These are phyloP conservation scores for Cryphonectria carpinicola DNA, from an alignment of 2,329 filamentous ascomycete species.

Conservation along the genomic window DNA sequence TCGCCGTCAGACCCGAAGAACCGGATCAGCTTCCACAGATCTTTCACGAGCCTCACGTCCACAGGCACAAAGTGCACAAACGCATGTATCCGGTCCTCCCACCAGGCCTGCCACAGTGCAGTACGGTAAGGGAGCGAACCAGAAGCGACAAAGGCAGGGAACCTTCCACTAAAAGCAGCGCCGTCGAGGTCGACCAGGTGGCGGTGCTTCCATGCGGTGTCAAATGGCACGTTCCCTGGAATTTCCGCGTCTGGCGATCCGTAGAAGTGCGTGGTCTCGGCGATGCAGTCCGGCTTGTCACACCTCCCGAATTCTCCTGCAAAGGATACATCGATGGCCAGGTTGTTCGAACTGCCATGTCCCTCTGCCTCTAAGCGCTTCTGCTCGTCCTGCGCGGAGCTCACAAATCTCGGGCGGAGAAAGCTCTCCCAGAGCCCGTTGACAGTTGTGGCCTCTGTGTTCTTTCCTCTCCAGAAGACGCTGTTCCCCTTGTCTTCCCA, in stretches of 20 bases:
- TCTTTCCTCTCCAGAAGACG: slow-evolving; percentile 10
- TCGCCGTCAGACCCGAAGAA: slow-evolving; percentile 20
- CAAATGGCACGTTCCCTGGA: background rate
- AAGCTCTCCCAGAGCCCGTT: slow-evolving; percentile 6
- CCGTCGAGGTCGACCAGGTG: slow-evolving; percentile 9
- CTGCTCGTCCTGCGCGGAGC: background rate
- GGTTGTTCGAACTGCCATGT: background rate
- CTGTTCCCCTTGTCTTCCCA: slow-evolving; percentile 10
- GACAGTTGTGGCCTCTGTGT: slow-evolving; percentile 8
- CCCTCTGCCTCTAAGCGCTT: background rate
- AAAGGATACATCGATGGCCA: slow-evolving; percentile 1
- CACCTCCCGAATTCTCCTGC: slow-evolving; percentile 4
- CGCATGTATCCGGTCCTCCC: slow-evolving; percentile 8
- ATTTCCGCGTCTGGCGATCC: background rate
- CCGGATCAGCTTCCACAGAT: slow-evolving; percentile 2
- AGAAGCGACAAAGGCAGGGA: slow-evolving; percentile 9
- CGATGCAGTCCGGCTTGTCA: background rate
- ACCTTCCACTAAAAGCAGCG: slow-evolving; percentile 2
- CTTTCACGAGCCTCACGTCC: slow-evolving; percentile 7
- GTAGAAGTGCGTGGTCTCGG: slow-evolving; percentile 3
- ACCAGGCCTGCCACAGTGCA: slow-evolving; percentile 11
- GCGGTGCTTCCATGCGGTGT: slow-evolving; percentile 6
- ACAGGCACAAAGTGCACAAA: slow-evolving; percentile 15
- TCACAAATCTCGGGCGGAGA: slow-evolving; percentile 8
- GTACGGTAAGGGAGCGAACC: slow-evolving; percentile 6